phyloP scores from a whole-genome alignment of 164 flowering plant genomes.

The Magnolia officinalis region DNA sequence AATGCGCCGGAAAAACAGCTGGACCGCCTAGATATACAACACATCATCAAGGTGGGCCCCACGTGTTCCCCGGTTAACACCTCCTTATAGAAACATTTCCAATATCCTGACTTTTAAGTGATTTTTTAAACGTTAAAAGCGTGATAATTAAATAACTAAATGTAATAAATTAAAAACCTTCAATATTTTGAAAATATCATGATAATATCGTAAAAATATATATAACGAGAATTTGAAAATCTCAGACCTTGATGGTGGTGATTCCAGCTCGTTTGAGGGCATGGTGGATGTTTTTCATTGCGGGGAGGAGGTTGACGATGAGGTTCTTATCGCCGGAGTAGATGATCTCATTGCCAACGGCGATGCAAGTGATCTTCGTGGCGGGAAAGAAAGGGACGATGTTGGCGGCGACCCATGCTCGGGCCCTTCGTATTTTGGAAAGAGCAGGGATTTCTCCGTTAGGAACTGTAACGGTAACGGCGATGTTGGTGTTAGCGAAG shows the following conservation, averaged over 20 bases:
- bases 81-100: too few relatives aligned
- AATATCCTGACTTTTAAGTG: too few relatives aligned
- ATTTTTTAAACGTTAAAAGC: too few relatives aligned
- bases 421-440: slow-evolving; percentile 32
- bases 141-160: too few relatives aligned
- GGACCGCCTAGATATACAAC: too few relatives aligned
- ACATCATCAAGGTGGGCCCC: too few relatives aligned
- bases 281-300: slow-evolving; percentile 53
- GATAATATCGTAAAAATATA: not conserved
- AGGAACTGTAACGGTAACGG: slow-evolving; percentile 52
- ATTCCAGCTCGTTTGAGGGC: slow-evolving; percentile 52
- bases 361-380: slow-evolving; percentile 46
- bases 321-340: slow-evolving; percentile 28
- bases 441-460: slow-evolving; percentile 61
- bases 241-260: slow-evolving; percentile 40
- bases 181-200: too few relatives aligned
- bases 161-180: too few relatives aligned
- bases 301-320: slow-evolving; percentile 49
- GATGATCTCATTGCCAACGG: slow-evolving; percentile 69
- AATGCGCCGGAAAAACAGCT: too few relatives aligned
- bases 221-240: not conserved
- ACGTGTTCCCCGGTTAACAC: too few relatives aligned
- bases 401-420: slow-evolving; percentile 46
- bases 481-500: slow-evolving; percentile 61
- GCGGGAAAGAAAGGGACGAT: slow-evolving; percentile 55